These are phyloP conservation scores for Chalaropsis ovoidea DNA, from an alignment of 2,329 filamentous ascomycete species.

Conservation along the genomic window DNA sequence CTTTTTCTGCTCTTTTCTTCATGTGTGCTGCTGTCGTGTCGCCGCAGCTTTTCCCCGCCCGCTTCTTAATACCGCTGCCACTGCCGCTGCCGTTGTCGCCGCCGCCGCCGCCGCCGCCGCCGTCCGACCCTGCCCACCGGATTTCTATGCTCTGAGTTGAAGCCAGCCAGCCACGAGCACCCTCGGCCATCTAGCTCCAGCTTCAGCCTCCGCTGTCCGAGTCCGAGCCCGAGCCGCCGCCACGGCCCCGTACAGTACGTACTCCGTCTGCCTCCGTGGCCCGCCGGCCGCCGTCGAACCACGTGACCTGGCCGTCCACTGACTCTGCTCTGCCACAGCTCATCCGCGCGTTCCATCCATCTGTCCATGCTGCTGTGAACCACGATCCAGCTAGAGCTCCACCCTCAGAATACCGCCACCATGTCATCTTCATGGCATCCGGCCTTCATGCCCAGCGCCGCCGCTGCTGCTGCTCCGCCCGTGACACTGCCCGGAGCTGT, in stretches of 20 bases:
- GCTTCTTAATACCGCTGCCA: neutral
- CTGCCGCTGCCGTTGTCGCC: no score
- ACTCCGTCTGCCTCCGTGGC: no score
- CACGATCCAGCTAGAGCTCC: neutral
- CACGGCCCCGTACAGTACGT: no score
- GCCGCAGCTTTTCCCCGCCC: no score
- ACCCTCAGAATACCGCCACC: slow-evolving; percentile 25
- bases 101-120: no score
- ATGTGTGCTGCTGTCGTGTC: neutral
- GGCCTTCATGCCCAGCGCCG: slow-evolving; percentile 33
- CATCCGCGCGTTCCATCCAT: neutral
- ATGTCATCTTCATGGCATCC: slow-evolving; percentile 39
- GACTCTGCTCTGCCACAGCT: no score
- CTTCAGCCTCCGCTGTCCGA: neutral
- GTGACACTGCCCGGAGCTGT: neutral
- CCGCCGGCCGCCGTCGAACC: no score
- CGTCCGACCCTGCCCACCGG: no score
- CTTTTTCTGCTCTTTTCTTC: neutral
- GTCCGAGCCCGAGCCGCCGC: no score
- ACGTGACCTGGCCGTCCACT: no score
- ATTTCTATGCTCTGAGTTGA: neutral
- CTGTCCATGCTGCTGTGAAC: neutral
- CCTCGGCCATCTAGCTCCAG: neutral
- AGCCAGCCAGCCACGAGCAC: neutral
- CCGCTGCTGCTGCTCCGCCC: neutral